Base-by-base conservation (phyloP, 2,329 filamentous ascomycete species). In the Drechslerella stenobrocha region DNA sequence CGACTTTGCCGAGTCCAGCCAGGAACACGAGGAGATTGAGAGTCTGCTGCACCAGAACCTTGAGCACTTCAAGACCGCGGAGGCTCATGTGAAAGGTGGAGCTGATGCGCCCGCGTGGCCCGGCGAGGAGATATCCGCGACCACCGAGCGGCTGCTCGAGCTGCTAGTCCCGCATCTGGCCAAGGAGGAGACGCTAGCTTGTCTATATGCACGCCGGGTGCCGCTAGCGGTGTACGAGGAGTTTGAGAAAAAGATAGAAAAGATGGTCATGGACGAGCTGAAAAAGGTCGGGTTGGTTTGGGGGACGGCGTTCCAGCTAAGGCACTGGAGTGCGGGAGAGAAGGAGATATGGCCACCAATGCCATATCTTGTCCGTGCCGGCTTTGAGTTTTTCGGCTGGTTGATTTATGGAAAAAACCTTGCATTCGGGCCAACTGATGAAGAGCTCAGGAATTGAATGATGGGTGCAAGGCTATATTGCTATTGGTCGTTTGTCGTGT, bases 21-120 rank as follows among this genome's bases (percentile, higher is more conserved):
- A 70, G 44, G 70, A 71, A 37, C 70, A 71, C 37, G 70, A 71
- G 18, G 70, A 66, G 44, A 71, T 71, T 20, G 46, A 65, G 15
- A 53, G 15, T 2, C 32, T 63, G 8, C 52, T 71, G 26, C 48
- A 32, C 3, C 24, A 50, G 11, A 24, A 59, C 23, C 48, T 63
- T 13, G 65, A 66, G 34, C 65, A 60, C 11, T 22, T 51, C 3
- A 67, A 64, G 20, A 50, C 32, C 7, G 59, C 58, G 1, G 51
- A 65, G 26, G 58, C 50, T 11, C 50, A 69, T 23, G 28, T 71
- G 11, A 65, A 67, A 18, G 63, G 55, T n/a, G 55, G 63, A 13
- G 13, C 51, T 2, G 44, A 53, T 8, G 45, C 63, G 3, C 63
- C 63, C 11, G 48, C 50, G 7, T 67, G 63, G 63, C 63, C 63